Percentiles rank a stretch among this genome's conserved stretches.
Evolutionary conservation across 2,329 filamentous ascomycete genomes (phyloP).

Genomic region (Calonectria hongkongensis): DNA sequence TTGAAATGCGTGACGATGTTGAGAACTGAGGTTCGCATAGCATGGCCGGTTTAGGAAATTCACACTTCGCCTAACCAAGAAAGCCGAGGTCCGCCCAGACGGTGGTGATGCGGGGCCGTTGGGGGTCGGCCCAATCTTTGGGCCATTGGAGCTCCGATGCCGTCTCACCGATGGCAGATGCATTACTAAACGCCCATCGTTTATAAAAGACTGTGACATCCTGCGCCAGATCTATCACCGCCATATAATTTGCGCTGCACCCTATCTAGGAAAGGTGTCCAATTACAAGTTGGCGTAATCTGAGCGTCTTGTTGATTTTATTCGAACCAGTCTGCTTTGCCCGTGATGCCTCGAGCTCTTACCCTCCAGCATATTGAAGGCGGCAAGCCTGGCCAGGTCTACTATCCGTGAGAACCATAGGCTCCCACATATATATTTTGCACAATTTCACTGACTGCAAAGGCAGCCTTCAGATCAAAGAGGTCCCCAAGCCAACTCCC

Average conservation of each 20-base stretch:
- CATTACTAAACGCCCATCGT: slow-evolving; percentile 28
- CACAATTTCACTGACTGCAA: slow-evolving; percentile 34
- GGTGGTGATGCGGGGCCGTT: slow-evolving; percentile 37
- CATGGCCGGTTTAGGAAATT: slow-evolving; percentile 18
- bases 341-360: slow-evolving; percentile 73
- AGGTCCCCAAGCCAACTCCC: slow-evolving; percentile 78
- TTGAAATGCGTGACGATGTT: not conserved
- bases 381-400: slow-evolving; percentile 89
- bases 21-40: not conserved
- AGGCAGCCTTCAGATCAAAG: slow-evolving; percentile 74
- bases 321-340: not conserved
- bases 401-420: slow-evolving; percentile 78
- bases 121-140: slow-evolving; percentile 29
- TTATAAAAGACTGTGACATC: slow-evolving; percentile 19
- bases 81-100: slow-evolving; percentile 37
- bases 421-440: slow-evolving; percentile 1
- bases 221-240: not conserved
- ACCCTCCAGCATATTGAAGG: slow-evolving; percentile 81
- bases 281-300: not conserved
- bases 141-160: slow-evolving; percentile 28
- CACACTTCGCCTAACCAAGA: not conserved
- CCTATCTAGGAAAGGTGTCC: not conserved
- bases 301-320: not conserved
- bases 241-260: not conserved
- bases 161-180: slow-evolving; percentile 15